Percentiles rank a stretch among this genome's conserved stretches.
These are phyloP conservation scores for Stephania japonica DNA, from an alignment of 164 flowering plant species.

Conservation along the genomic window DNA sequence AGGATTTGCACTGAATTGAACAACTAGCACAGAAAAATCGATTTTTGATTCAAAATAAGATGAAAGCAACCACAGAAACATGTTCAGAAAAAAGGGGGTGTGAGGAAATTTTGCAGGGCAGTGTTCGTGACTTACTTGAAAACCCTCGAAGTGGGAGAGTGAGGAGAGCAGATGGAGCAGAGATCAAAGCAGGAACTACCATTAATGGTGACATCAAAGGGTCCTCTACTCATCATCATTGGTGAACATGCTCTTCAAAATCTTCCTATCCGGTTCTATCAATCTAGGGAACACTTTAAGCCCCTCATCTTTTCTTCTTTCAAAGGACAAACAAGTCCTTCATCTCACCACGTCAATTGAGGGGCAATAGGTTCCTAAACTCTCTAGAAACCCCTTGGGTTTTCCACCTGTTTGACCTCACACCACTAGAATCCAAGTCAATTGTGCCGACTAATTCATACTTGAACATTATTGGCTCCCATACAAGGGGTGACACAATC, in stretches of 20 bases:
- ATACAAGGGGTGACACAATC: no score
- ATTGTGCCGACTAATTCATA: no score
- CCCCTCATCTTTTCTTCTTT: not conserved
- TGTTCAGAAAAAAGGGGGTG: not conserved
- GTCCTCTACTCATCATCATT: not conserved
- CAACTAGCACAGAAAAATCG: not conserved
- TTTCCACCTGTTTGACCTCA: no score
- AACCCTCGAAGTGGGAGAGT: not conserved
- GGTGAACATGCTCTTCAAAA: not conserved
- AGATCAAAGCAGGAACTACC: not conserved
- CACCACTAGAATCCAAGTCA: no score
- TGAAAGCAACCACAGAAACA: not conserved
- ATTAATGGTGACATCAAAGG: not conserved
- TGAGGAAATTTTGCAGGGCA: not conserved
- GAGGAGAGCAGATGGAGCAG: not conserved
- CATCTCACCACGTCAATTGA: no score
- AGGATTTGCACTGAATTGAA: not conserved
- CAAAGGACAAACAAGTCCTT: not conserved
- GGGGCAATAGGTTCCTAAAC: no score
- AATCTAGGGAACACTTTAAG: not conserved
- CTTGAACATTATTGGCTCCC: no score
- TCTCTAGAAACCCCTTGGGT: no score
- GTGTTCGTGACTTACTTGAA: not conserved
- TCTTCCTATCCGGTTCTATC: not conserved
- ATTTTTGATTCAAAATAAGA: not conserved